A percentile compares a stretch with the other conserved stretches of the same genome.
Evolutionary conservation across 2,329 filamentous ascomycete species (phyloP).

Genomic region (Talaromyces sp.): DNA sequence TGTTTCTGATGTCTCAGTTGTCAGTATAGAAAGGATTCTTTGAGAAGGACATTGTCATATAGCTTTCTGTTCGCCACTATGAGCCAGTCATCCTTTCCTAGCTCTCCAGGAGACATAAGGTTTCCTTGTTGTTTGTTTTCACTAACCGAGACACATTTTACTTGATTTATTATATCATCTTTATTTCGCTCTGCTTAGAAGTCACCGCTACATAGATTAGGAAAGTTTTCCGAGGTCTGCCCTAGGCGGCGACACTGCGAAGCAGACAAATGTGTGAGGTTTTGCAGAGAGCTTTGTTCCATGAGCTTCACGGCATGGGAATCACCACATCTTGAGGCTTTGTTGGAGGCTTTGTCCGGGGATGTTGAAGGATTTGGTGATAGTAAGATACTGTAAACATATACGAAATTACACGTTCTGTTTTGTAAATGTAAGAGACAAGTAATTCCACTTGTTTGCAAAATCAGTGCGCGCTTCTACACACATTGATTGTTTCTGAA

Average conservation of each 20-base stretch:
- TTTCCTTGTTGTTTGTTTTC: background rate
- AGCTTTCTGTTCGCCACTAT: background rate
- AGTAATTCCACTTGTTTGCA: no score
- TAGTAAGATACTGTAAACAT: no score
- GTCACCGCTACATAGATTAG: background rate
- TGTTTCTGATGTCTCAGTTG: background rate
- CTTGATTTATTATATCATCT: background rate
- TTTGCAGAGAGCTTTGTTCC: slow-evolving; percentile 8
- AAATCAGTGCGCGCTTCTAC: no score
- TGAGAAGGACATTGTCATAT: background rate
- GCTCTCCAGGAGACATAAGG: background rate
- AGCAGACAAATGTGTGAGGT: slow-evolving; percentile 5
- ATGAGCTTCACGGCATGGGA: slow-evolving; percentile 8
- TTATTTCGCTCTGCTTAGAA: background rate
- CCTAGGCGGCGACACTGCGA: background rate
- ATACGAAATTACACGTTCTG: no score
- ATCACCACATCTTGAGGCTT: slow-evolving; percentile 7
- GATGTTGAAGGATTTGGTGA: slow-evolving; percentile 10
- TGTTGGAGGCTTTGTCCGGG: slow-evolving; percentile 9
- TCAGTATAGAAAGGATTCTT: background rate
- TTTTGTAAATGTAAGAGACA: no score
- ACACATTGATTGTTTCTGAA: no score
- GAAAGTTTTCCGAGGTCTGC: background rate
- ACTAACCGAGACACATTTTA: background rate
- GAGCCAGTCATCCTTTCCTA: background rate